phyloP scores from a whole-genome alignment of 169 alveolate genomes.

The Plasmodium vivax region DNA sequence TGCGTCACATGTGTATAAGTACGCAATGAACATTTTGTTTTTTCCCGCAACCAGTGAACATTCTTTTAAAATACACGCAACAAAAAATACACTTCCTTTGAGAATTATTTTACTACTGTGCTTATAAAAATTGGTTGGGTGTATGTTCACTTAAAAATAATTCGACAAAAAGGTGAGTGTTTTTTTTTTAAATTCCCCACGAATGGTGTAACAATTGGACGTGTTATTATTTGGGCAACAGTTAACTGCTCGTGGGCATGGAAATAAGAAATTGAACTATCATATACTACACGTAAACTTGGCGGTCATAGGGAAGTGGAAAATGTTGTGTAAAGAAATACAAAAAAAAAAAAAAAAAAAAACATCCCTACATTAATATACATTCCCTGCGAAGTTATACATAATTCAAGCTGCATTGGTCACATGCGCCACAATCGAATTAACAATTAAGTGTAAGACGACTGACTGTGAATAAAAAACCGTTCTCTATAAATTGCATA shows the following conservation, averaged over 20 bases:
- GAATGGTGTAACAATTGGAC: neutral
- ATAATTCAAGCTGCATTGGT: neutral
- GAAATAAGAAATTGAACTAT: neutral
- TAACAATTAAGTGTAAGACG: neutral
- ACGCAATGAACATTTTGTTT: neutral
- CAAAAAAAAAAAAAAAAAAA: neutral
- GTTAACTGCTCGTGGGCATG: neutral
- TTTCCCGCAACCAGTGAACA: neutral
- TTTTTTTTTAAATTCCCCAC: neutral
- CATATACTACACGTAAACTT: neutral
- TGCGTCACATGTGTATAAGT: neutral
- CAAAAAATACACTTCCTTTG: neutral
- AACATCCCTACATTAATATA: neutral
- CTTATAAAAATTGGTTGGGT: neutral
- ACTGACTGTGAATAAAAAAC: neutral
- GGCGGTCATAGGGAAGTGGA: neutral
- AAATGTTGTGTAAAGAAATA: neutral
- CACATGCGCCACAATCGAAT: neutral
- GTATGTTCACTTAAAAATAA: neutral
- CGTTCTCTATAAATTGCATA: neutral
- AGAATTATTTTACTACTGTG: neutral
- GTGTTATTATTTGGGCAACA: neutral
- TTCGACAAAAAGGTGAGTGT: neutral
- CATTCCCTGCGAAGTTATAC: neutral
- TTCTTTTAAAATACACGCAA: conserved; percentile 6